phyloP scores from a whole-genome alignment of 1,284 basidiomycete genomes.

The Tilletia horrida region DNA sequence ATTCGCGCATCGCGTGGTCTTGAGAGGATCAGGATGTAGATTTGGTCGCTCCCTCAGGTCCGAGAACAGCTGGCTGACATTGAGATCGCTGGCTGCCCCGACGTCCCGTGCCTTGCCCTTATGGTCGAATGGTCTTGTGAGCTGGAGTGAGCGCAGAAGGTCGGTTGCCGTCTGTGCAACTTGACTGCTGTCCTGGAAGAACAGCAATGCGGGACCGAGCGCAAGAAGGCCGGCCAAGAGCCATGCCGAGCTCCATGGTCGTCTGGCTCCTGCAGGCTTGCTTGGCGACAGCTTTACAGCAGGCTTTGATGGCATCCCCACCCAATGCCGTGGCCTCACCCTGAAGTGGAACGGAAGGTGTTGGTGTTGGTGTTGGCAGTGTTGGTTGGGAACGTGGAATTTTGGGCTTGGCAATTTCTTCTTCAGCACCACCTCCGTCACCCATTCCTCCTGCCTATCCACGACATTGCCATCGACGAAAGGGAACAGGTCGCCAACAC shows the following conservation, averaged over 20 bases:
- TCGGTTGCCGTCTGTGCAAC: not conserved
- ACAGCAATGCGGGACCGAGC: not conserved
- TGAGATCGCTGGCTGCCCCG: not conserved
- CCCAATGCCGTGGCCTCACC: too few relatives aligned
- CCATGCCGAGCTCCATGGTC: not conserved
- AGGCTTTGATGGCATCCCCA: too few relatives aligned
- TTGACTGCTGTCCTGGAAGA: not conserved
- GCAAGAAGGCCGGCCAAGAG: not conserved
- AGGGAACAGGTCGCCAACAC: not conserved
- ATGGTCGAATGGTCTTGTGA: not conserved
- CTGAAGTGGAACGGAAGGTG: too few relatives aligned
- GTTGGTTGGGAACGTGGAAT: too few relatives aligned
- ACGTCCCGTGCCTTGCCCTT: not conserved
- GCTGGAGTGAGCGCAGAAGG: not conserved
- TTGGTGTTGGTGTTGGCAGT: too few relatives aligned
- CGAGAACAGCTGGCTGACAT: not conserved
- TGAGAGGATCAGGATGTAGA: conserved; percentile 41
- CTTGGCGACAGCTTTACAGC: too few relatives aligned
- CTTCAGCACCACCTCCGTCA: too few relatives aligned
- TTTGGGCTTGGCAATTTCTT: too few relatives aligned
- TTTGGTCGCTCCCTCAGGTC: conserved; percentile 31
- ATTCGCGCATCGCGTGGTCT: conserved; percentile 44
- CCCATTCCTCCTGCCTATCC: too few relatives aligned
- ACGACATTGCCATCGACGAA: too few relatives aligned
- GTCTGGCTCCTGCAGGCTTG: not conserved